Evolutionary conservation across 225 moss, liverwort and hornwort species (phyloP), one percentile per base, ranked within the genome.

Genomic region (Sphagnum tenellum): DNA sequence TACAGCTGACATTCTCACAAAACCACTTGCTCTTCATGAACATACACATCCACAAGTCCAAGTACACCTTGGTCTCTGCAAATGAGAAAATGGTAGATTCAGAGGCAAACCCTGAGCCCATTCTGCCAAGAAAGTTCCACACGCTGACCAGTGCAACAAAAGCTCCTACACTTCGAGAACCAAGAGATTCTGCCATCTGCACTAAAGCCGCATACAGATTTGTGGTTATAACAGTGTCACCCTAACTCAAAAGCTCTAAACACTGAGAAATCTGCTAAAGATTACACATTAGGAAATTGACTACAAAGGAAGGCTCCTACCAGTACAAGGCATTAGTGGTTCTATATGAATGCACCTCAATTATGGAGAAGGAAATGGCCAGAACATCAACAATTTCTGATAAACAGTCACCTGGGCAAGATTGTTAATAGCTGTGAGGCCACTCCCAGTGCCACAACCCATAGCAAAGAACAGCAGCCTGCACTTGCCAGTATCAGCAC

Each of bases 401-500:
- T 52, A 12, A 44, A 13, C 12, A 60, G 46, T 65, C 60, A 94
- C 94, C 89, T 94, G 94, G 50, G 91, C 94, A 67, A 94, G 81
- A 70, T 94, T 94, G 79, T 94, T 94, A 61, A 94, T 94, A 57
- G 94, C 94, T 12, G 94, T 89, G 58, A 94, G 77, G 67, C 94
- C 94, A 75, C 91, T 94, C 57, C 94, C 94, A 55, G 94, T 91
- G 63, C 94, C 94, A 76, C 94, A 94, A 64, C 94, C 94, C 94
- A 94, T 94, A 45, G 94, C 94, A 69, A 94, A 91, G 70, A 94
- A 94, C 10, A 94, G 78, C 72, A 94, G 67, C 94, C 94, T 94
- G 79, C 69, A 76, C 56, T 45, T 6, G 12, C 59, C 1, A 29
- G 29, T 29, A 29, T 29, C 29, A 29, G 29, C 29, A 29, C 29